Percentiles rank a stretch among this genome's conserved stretches.
These are phyloP conservation scores for Grigorovia transvaalensis DNA, from an alignment of 805 yeast genomes.

Conservation along the genomic window DNA sequence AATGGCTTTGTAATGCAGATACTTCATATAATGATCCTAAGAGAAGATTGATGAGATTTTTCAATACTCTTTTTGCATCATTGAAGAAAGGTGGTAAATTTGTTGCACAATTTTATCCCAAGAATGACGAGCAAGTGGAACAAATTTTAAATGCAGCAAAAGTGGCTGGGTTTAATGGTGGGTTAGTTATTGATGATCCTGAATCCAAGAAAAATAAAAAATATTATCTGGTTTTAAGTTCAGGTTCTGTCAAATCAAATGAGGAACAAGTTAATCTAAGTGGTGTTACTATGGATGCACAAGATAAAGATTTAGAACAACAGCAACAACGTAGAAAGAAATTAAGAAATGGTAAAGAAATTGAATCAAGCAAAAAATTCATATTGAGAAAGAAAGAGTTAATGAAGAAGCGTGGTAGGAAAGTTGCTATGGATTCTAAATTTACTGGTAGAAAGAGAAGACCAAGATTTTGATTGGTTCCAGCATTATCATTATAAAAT, in stretches of 20 bases:
- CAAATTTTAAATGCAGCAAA: slow-evolving; percentile 76
- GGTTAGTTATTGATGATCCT: slow-evolving; percentile 86
- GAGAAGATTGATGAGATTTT: slow-evolving; percentile 67
- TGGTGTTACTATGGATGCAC: slow-evolving; percentile 73
- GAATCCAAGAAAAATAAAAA: slow-evolving; percentile 87
- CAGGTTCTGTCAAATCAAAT: slow-evolving; percentile 58
- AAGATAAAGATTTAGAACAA: slow-evolving; percentile 23
- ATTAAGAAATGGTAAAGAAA: slow-evolving; percentile 20
- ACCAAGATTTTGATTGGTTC: slow-evolving; percentile 40
- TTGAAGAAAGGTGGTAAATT: slow-evolving; percentile 92
- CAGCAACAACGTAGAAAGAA: slow-evolving; percentile 4
- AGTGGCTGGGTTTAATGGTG: slow-evolving; percentile 93
- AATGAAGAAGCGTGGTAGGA: slow-evolving; percentile 83
- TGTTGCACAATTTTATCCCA: slow-evolving; percentile 94
- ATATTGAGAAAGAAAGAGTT: slow-evolving; percentile 86
- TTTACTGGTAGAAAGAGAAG: slow-evolving; percentile 82
- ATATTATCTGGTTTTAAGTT: slow-evolving; percentile 74
- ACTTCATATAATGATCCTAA: slow-evolving; percentile 73
- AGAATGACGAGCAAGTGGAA: slow-evolving; percentile 75
- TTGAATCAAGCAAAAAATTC: slow-evolving; percentile 68
- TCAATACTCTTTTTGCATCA: slow-evolving; percentile 78
- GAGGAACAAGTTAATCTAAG: slow-evolving; percentile 64
- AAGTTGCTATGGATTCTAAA: slow-evolving; percentile 81
- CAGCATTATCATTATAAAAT: background rate
- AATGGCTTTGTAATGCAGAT: slow-evolving; percentile 97